These are phyloP conservation scores for slime mould (Dictyostelium discoideum) DNA, from an alignment of 78 protist genomes.

Conservation along the genomic window dicty_2.7 NC_007090.3:4500001-4500500, in stretches of 20 bases:
- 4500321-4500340: background rate
- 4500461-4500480: background rate
- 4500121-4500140: too few species aligned
- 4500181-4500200: background rate
- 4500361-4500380: background rate
- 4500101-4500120: background rate
- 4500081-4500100: background rate
- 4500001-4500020: background rate
- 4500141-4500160: too few species aligned
- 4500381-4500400: background rate
- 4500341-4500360: background rate
- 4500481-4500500: background rate
- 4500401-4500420: background rate
- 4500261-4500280: background rate
- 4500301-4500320: background rate
- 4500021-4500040: background rate
- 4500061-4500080: background rate
- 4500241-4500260: background rate
- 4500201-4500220: background rate
- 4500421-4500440: background rate
- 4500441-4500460: background rate
- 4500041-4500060: background rate
- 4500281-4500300: background rate
- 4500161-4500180: too few species aligned
- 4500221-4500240: background rate